Evolutionary conservation across 495 filamentous ascomycete species (phyloP).

Genomic region (Lineolata rhizophorae): DNA sequence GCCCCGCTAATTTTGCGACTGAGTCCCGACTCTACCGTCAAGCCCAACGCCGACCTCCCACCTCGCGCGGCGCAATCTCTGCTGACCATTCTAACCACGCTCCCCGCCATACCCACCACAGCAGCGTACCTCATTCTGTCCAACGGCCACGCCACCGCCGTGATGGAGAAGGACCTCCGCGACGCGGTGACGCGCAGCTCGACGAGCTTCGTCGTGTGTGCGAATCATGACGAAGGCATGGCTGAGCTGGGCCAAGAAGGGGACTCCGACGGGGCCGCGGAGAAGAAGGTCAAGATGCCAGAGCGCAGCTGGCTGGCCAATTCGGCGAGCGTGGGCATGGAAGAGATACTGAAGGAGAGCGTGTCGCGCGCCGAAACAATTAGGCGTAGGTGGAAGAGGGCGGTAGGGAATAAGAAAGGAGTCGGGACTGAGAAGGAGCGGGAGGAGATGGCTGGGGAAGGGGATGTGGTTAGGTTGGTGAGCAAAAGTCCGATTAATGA

Average conservation of each 20-base stretch:
- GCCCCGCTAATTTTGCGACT: conserved; percentile 1
- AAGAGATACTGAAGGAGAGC: conserved; percentile 8
- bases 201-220: conserved; percentile 29
- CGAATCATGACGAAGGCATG: conserved; percentile 28
- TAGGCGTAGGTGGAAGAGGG: conserved; percentile 5
- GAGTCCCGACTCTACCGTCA: neutral
- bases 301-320: conserved; percentile 7
- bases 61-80: too few species aligned
- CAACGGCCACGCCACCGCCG: conserved; percentile 21
- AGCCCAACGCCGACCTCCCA: neutral
- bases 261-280: conserved; percentile 4
- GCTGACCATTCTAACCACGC: conserved; percentile 8
- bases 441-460: conserved; percentile 7
- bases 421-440: neutral
- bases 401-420: neutral
- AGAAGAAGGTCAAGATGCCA: conserved; percentile 5
- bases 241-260: conserved; percentile 6
- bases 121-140: conserved; percentile 37
- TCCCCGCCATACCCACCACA: conserved; percentile 23
- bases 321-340: conserved; percentile 2
- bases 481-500: conserved; percentile 26
- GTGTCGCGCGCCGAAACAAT: conserved; percentile 7
- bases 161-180: conserved; percentile 35
- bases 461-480: conserved; percentile 23
- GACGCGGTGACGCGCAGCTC: conserved; percentile 20